phyloP scores from a whole-genome alignment of 2,329 filamentous ascomycete genomes.

The Alternaria novae-zelandiae region DNA sequence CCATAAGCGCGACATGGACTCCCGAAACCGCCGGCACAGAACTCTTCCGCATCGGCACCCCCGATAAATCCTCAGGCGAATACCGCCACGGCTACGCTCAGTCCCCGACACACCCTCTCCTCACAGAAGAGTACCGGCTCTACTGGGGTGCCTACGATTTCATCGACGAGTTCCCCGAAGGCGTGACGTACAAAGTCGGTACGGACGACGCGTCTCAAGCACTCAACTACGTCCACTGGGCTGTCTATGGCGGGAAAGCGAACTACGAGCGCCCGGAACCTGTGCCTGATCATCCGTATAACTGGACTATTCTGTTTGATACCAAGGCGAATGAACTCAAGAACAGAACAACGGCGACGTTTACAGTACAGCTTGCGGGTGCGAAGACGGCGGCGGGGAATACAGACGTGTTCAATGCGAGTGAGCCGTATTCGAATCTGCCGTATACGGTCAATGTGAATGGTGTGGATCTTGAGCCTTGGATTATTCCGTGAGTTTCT shows the following conservation, averaged over 20 bases:
- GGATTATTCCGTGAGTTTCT: conserved; percentile 61
- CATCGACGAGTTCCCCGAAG: conserved; percentile 63
- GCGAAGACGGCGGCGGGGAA: conserved; percentile 69
- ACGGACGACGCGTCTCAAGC: conserved; percentile 52
- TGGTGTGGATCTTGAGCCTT: conserved; percentile 54
- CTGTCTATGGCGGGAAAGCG: conserved; percentile 64
- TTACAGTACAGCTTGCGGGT: conserved; percentile 68
- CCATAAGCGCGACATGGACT: conserved; percentile 54
- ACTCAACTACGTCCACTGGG: conserved; percentile 71
- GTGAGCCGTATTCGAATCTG: conserved; percentile 61
- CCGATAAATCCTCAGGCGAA: conserved; percentile 67
- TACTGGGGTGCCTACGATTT: conserved; percentile 70
- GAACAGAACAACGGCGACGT: conserved; percentile 56
- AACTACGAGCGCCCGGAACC: conserved; percentile 55
- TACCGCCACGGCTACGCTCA: conserved; percentile 65
- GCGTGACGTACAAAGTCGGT: conserved; percentile 65
- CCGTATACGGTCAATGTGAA: conserved; percentile 60
- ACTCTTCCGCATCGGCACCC: conserved; percentile 67
- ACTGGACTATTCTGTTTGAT: conserved; percentile 34
- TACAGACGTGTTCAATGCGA: conserved; percentile 64
- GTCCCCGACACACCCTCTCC: conserved; percentile 52
- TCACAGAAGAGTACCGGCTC: conserved; percentile 64
- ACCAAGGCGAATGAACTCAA: conserved; percentile 45
- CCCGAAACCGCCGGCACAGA: conserved; percentile 64
- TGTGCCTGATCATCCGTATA: conserved; percentile 44